Evolutionary conservation across 1,284 basidiomycete genomes (phyloP), one percentile per base, ranked within the genome.

Genomic region (Trichosporon inkin): DNA sequence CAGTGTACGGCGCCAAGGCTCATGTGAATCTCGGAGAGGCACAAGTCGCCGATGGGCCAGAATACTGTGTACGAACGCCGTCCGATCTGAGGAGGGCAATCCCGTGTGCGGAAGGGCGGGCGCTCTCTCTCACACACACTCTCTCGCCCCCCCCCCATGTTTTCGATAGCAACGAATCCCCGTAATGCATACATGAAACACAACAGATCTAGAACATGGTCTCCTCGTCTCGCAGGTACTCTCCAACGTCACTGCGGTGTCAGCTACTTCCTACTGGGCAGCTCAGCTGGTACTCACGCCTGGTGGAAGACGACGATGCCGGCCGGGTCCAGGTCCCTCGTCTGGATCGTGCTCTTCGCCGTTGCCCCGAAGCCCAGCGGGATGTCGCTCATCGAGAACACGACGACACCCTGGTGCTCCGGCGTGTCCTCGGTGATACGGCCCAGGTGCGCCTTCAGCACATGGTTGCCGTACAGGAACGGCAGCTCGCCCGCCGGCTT

Each of bases 401-500:
- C 87, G 10, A 99, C 92, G 1, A 99, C 96, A 61, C 96, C 96
- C 72, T 98, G 95, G 76, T 99, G 96, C 74, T 99, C 96, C 13
- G 95, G 94, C 5, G 94, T 97, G 74, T 99, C 96, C 76, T 99
- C 96, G 56, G 96, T 98, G 75, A 99, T 98, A 68, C 95, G 85
- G n/a, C 96, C 95, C 24, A 99, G 82, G 78, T 99, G 96, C 32
- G 96, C 96, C 80, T 99, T 99, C 67, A 98, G 86, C 63, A 99
- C 89, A 81, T 99, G 94, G 76, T 99, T 99, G 59, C 96, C 96
- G 73, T 99, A 99, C 54, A 99, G 80, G 82, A 97, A 99, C 2
- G 96, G 96, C 86, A 99, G 92, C 80, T 99, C 96, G 72, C 96
- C 96, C 66, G 99, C 96, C 14, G 94, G 89, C 79, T 99, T 99